phyloP scores from a whole-genome alignment of 2,329 filamentous ascomycete species.

The Furcasterigmium sp. region DNA sequence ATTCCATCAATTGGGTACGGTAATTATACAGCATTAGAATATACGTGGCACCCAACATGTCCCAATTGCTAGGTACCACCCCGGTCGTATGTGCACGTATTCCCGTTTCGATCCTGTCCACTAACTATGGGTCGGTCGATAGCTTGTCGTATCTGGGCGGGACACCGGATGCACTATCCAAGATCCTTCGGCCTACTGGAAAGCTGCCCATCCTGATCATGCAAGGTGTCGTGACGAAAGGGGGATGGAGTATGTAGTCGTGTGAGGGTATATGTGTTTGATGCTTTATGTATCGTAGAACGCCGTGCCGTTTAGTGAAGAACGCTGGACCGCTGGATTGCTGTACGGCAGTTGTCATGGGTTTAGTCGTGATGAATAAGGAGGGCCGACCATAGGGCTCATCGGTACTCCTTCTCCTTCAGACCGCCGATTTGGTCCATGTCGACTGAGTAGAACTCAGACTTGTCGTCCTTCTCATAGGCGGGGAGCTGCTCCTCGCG shows the following conservation, averaged over 20 bases:
- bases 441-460: slow-evolving; percentile 87
- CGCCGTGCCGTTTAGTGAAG: slow-evolving; percentile 11
- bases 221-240: slow-evolving; percentile 3
- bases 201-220: not conserved
- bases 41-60: slow-evolving; percentile 14
- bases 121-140: no score
- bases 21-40: slow-evolving; percentile 34
- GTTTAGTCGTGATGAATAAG: not conserved
- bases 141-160: no score
- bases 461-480: slow-evolving; percentile 75
- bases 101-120: no score
- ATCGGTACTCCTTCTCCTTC: slow-evolving; percentile 71
- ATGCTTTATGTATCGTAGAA: slow-evolving; percentile 11
- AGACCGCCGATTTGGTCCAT: slow-evolving; percentile 91
- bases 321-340: slow-evolving; percentile 4
- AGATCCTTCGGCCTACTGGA: no score
- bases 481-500: slow-evolving; percentile 77
- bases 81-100: no score
- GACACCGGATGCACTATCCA: no score
- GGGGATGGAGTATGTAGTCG: slow-evolving; percentile 6
- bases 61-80: no score
- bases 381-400: slow-evolving; percentile 14
- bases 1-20: slow-evolving; percentile 6
- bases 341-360: slow-evolving; percentile 8
- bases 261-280: slow-evolving; percentile 12